phyloP scores from a whole-genome alignment of 768 basidiomycete species.

The Termitomyces sp. region DNA sequence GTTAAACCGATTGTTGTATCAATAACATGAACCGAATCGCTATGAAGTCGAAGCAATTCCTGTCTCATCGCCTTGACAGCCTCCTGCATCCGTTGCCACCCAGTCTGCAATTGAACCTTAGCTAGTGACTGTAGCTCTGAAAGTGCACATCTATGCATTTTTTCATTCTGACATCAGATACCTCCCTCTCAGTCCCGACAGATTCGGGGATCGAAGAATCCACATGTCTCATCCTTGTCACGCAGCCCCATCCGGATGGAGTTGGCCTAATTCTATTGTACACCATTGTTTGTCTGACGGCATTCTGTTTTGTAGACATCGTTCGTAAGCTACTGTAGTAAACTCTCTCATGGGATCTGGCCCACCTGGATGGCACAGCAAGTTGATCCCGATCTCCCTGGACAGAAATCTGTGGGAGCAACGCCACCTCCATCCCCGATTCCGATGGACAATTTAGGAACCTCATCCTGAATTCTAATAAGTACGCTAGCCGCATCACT shows the following conservation, averaged over 20 bases:
- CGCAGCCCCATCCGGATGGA: slow-evolving; percentile 10
- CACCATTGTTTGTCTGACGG: slow-evolving; percentile 18
- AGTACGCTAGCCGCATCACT: slow-evolving; percentile 19
- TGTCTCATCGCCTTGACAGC: slow-evolving; percentile 10
- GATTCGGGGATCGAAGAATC: slow-evolving; percentile 15
- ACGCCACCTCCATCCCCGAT: slow-evolving; percentile 20
- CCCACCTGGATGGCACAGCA: slow-evolving; percentile 16
- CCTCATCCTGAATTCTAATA: slow-evolving; percentile 10
- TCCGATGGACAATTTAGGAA: slow-evolving; percentile 18
- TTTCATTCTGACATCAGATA: background rate
- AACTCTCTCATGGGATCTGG: slow-evolving; percentile 17
- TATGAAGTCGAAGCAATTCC: background rate
- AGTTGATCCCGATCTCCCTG: slow-evolving; percentile 18
- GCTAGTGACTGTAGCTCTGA: background rate
- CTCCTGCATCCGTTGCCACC: slow-evolving; percentile 7
- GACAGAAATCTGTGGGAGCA: slow-evolving; percentile 14
- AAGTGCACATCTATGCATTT: background rate
- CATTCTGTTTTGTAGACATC: slow-evolving; percentile 17
- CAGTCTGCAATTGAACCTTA: background rate
- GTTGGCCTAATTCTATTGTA: slow-evolving; percentile 5
- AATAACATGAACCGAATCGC: slow-evolving; percentile 6
- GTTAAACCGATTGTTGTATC: too few species aligned
- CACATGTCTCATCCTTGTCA: slow-evolving; percentile 1
- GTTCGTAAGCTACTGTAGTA: slow-evolving; percentile 11
- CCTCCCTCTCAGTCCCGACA: slow-evolving; percentile 12